These are phyloP conservation scores for Kokia cookei DNA, from an alignment of 441 rosid species.

Conservation along the genomic window DNA sequence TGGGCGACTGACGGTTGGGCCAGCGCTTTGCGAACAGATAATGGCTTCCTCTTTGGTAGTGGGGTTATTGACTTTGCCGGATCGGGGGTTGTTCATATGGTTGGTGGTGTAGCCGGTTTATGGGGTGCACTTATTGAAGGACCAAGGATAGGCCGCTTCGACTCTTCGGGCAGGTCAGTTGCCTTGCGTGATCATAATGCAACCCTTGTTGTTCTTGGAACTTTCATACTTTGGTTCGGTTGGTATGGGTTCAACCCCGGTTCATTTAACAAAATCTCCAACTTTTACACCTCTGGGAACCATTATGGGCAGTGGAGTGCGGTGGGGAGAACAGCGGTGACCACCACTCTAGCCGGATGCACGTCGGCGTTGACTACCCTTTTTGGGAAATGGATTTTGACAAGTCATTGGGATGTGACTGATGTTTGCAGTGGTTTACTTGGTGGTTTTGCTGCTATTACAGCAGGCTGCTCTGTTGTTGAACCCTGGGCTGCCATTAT, in stretches of 20 bases:
- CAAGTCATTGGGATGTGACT: conserved; percentile 82
- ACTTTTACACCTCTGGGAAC: conserved; percentile 27
- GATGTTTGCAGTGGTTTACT: conserved; percentile 82
- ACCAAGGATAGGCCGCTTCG: conserved; percentile 73
- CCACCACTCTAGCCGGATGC: conserved; percentile 76
- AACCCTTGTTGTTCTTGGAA: conserved; percentile 75
- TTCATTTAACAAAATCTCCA: conserved; percentile 53
- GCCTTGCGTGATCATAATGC: conserved; percentile 79
- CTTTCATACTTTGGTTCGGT: conserved; percentile 87
- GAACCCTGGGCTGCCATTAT: conserved; percentile 88
- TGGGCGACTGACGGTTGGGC: conserved; percentile 77
- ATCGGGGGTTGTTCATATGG: conserved; percentile 73
- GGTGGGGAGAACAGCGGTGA: conserved; percentile 74
- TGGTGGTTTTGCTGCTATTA: conserved; percentile 88
- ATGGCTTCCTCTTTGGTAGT: conserved; percentile 23
- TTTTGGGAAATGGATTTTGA: conserved; percentile 57
- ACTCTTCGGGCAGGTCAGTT: conserved; percentile 37
- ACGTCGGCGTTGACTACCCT: conserved; percentile 80
- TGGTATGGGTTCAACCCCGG: conserved; percentile 93
- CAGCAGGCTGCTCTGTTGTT: conserved; percentile 73
- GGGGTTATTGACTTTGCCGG: conserved; percentile 75
- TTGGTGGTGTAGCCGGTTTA: conserved; percentile 64
- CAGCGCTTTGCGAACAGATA: conserved; percentile 23
- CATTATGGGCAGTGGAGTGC: conserved; percentile 85
- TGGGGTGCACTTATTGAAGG: conserved; percentile 84